These are phyloP conservation scores for Candida xiaguanensis DNA, from an alignment of 805 yeast genomes.

Conservation along the genomic window DNA sequence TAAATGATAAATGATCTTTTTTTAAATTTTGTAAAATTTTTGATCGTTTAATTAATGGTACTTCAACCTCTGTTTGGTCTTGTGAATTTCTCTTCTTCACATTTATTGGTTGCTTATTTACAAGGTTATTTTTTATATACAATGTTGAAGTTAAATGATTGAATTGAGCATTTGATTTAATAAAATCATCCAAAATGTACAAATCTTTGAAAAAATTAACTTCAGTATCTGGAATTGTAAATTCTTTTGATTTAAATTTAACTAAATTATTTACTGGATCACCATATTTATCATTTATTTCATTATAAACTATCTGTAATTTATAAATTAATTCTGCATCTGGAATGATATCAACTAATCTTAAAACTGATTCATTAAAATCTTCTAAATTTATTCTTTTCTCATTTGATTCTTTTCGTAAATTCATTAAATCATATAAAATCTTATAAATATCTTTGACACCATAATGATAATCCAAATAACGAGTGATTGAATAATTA, in stretches of 20 bases:
- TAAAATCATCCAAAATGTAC: neutral
- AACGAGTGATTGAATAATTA: neutral
- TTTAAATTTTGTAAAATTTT: conserved; percentile 9
- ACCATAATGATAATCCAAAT: conserved; percentile 9
- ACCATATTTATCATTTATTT: conserved; percentile 3
- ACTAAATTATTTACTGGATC: neutral
- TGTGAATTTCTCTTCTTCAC: neutral
- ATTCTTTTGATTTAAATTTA: neutral
- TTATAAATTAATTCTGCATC: conserved; percentile 2
- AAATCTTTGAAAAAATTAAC: neutral
- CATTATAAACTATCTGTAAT: conserved; percentile 4
- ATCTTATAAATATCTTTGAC: conserved; percentile 9
- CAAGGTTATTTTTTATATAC: conserved; percentile 1
- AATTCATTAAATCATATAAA: neutral
- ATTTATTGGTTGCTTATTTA: conserved; percentile 2
- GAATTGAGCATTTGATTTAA: neutral
- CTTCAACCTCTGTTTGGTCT: neutral
- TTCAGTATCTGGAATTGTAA: neutral
- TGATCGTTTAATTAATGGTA: conserved; percentile 9
- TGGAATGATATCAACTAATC: neutral
- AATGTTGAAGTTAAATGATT: conserved; percentile 1
- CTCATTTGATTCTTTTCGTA: neutral
- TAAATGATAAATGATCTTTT: conserved; percentile 7
- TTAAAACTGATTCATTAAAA: neutral
- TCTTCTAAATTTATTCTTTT: neutral